Evolutionary conservation across 176 grass and related monocot species (phyloP).

Genomic region (Zoysia japonica): DNA sequence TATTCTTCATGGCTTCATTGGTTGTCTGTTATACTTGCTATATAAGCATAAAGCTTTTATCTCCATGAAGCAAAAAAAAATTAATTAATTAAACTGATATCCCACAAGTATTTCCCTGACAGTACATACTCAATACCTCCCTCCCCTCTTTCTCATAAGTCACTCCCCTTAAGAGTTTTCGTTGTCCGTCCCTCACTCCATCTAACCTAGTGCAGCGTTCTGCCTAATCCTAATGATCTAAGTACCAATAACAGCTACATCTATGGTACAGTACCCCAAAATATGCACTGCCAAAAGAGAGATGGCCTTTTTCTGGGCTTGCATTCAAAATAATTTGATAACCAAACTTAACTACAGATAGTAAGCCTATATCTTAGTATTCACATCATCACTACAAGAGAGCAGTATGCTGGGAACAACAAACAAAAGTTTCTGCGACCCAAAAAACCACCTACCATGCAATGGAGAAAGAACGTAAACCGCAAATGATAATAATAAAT

Average conservation of each 20-base stretch:
- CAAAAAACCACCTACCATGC: conserved; percentile 3
- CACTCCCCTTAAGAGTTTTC: neutral
- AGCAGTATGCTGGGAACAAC: neutral
- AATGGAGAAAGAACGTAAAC: neutral
- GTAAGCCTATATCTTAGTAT: neutral
- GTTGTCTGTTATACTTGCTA: no score
- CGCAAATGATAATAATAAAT: conserved; percentile 2
- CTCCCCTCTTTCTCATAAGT: neutral
- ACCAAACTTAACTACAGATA: neutral
- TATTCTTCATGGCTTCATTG: no score
- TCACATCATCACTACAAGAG: neutral
- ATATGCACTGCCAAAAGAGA: no score
- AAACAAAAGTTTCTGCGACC: neutral
- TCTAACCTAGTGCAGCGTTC: neutral
- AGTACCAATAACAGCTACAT: neutral
- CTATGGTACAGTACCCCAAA: neutral
- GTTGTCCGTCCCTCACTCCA: neutral
- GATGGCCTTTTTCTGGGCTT: no score
- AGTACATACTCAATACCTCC: neutral
- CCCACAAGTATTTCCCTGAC: neutral
- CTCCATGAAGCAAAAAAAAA: neutral
- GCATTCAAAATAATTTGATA: no score
- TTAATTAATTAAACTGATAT: neutral
- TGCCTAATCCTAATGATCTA: neutral
- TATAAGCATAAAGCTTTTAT: no score